Evolutionary conservation across 257 asterid genomes (phyloP).

Genomic region (Scutellaria baicalensis): DNA sequence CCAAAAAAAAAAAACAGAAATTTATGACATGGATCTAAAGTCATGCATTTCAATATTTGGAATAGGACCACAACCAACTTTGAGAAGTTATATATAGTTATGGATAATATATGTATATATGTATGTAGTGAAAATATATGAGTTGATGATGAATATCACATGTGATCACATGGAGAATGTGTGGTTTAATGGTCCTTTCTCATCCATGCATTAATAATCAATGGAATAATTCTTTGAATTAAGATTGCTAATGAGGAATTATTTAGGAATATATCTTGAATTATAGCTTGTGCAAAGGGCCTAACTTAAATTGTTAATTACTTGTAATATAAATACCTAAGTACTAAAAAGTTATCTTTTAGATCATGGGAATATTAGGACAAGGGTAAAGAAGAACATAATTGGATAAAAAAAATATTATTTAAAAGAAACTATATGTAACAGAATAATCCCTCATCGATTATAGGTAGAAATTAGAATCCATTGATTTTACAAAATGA

Average conservation of each 20-base stretch:
- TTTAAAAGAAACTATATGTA: background rate
- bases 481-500: background rate
- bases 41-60: background rate
- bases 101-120: background rate
- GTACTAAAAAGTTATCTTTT: constrained; percentile 1
- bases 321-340: background rate
- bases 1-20: background rate
- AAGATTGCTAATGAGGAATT: background rate
- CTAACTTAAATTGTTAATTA: constrained; percentile 9
- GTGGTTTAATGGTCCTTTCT: constrained; percentile 37
- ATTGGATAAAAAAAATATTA: background rate
- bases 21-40: background rate
- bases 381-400: constrained; percentile 7
- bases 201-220: background rate
- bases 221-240: constrained; percentile 7
- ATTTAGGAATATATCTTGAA: background rate
- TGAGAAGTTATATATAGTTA: background rate
- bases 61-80: constrained; percentile 26
- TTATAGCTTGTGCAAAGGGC: constrained; percentile 14
- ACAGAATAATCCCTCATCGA: background rate
- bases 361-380: constrained; percentile 25
- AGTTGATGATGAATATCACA: too few relatives aligned
- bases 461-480: background rate
- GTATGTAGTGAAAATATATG: background rate
- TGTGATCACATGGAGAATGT: constrained; percentile 49